A percentile compares a stretch with the other conserved stretches of the same genome.
phyloP scores from a whole-genome alignment of 2,329 filamentous ascomycete species.

The Laburnicola sp. region DNA sequence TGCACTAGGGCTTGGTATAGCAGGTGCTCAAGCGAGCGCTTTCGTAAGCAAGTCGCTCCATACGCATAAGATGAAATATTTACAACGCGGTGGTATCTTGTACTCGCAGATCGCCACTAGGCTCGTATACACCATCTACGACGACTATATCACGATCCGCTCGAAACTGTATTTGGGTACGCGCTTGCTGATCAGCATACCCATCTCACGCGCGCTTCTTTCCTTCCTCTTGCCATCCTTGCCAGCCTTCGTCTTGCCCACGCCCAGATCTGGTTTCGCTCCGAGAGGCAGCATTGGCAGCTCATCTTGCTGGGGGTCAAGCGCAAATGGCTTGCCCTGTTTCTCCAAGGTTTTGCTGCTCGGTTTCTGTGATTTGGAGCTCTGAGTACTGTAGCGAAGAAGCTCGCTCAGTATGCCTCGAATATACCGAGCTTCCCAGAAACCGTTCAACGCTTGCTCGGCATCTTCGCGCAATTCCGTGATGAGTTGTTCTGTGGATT shows the following conservation, averaged over 20 bases:
- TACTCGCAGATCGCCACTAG: background rate
- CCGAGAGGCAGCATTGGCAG: conserved; percentile 69
- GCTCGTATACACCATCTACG: background rate
- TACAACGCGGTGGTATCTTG: background rate
- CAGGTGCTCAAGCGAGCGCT: background rate
- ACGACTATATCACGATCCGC: conserved; percentile 56
- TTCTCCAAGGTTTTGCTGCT: conserved; percentile 37
- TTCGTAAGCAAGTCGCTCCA: background rate
- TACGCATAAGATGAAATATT: background rate
- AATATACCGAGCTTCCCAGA: conserved; percentile 69
- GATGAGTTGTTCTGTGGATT: conserved; percentile 66
- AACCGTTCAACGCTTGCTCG: conserved; percentile 69
- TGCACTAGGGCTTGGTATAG: background rate
- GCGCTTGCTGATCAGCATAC: conserved; percentile 75
- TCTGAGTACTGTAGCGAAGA: conserved; percentile 56
- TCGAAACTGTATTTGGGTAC: conserved; percentile 84
- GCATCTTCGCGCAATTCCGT: conserved; percentile 69
- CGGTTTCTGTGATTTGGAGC: conserved; percentile 37
- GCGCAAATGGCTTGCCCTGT: conserved; percentile 55
- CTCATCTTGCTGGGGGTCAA: conserved; percentile 47
- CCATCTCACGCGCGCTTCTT: conserved; percentile 72
- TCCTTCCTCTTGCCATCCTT: conserved; percentile 70
- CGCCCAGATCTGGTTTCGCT: conserved; percentile 60
- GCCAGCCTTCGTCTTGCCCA: conserved; percentile 59
- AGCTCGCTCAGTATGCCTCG: conserved; percentile 67